These are phyloP conservation scores for Hypoxylon trugodes DNA, from an alignment of 495 filamentous ascomycete genomes.

Conservation along the genomic window DNA sequence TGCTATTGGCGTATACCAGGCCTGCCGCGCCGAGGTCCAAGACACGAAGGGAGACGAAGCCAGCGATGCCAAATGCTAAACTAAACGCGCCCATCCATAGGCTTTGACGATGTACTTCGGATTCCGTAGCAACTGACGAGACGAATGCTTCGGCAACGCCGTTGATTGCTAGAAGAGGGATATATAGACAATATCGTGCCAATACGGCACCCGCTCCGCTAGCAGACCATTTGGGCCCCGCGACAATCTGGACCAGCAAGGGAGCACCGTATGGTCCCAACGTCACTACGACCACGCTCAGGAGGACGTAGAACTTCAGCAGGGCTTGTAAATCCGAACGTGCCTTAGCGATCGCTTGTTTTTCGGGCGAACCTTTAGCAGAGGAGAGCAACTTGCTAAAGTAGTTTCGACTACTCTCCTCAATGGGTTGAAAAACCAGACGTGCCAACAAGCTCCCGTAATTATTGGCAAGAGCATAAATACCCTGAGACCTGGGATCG, in stretches of 20 bases:
- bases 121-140: slow-evolving; percentile 75
- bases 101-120: slow-evolving; percentile 76
- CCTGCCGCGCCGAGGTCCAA: slow-evolving; percentile 76
- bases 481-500: slow-evolving; percentile 82
- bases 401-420: slow-evolving; percentile 87
- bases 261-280: slow-evolving; percentile 79
- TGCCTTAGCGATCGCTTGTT: slow-evolving; percentile 46
- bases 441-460: slow-evolving; percentile 93
- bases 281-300: slow-evolving; percentile 70
- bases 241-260: slow-evolving; percentile 72
- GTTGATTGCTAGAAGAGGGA: slow-evolving; percentile 91
- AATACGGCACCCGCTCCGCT: slow-evolving; percentile 70
- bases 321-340: slow-evolving; percentile 58
- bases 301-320: slow-evolving; percentile 68
- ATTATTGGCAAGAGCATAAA: slow-evolving; percentile 91
- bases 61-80: slow-evolving; percentile 71
- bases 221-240: slow-evolving; percentile 75
- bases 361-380: slow-evolving; percentile 18
- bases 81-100: slow-evolving; percentile 84
- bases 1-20: slow-evolving; percentile 81
- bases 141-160: slow-evolving; percentile 94
- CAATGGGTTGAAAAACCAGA: slow-evolving; percentile 91
- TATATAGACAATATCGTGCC: slow-evolving; percentile 85
- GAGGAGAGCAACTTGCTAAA: slow-evolving; percentile 76
- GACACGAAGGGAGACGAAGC: slow-evolving; percentile 73